Evolutionary conservation across 1,284 basidiomycete species (phyloP).

Genomic region (Schizopora paradoxa): DNA sequence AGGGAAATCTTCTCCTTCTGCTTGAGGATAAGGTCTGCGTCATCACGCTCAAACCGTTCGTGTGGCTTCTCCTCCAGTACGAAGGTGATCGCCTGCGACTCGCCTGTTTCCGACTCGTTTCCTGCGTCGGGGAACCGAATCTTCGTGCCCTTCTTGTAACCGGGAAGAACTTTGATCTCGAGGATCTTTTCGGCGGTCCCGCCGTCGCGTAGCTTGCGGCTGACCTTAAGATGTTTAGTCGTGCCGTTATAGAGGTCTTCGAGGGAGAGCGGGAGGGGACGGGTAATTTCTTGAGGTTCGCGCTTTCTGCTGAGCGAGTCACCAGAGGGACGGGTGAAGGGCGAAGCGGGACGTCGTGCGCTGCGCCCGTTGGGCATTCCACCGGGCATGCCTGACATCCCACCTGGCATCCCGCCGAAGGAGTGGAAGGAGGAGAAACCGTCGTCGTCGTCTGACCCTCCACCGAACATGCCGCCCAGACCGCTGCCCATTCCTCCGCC

Average conservation of each 20-base stretch:
- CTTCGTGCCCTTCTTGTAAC: slow-evolving; percentile 89
- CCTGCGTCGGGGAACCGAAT: slow-evolving; percentile 84
- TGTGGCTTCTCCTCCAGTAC: slow-evolving; percentile 91
- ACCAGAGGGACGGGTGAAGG: slow-evolving; percentile 22
- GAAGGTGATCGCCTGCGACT: slow-evolving; percentile 83
- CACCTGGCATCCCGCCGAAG: slow-evolving; percentile 43
- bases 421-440: slow-evolving; percentile 29
- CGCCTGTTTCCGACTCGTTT: slow-evolving; percentile 74
- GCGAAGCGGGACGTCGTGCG: slow-evolving; percentile 15
- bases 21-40: slow-evolving; percentile 70
- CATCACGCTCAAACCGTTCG: slow-evolving; percentile 67
- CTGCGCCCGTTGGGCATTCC: slow-evolving; percentile 24
- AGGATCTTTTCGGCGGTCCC: slow-evolving; percentile 86
- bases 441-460: slow-evolving; percentile 45
- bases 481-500: slow-evolving; percentile 28
- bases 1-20: slow-evolving; percentile 64
- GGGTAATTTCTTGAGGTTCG: slow-evolving; percentile 61
- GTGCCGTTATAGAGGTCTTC: slow-evolving; percentile 90
- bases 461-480: slow-evolving; percentile 33
- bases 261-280: slow-evolving; percentile 82
- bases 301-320: slow-evolving; percentile 29
- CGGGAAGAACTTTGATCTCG: slow-evolving; percentile 83
- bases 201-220: slow-evolving; percentile 68
- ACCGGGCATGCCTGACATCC: slow-evolving; percentile 45
- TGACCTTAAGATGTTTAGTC: slow-evolving; percentile 88